phyloP scores from a whole-genome alignment of 495 filamentous ascomycete species.

The Bathelium albidoporum region DNA sequence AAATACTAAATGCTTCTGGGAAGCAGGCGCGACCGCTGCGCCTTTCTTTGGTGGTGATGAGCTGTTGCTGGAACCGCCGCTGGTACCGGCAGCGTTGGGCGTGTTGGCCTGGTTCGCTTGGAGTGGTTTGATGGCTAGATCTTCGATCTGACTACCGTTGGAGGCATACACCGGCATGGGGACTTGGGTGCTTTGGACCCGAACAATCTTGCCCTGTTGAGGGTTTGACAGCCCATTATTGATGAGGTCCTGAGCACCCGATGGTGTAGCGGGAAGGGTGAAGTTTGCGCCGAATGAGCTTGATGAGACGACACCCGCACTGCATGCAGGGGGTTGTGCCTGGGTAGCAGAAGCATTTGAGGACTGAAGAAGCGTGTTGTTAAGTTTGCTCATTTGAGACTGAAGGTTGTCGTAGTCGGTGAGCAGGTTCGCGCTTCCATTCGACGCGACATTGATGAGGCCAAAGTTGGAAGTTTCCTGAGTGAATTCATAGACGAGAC shows the following conservation, averaged over 20 bases:
- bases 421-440: conserved; percentile 53
- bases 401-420: conserved; percentile 68
- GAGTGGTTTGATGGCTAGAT: conserved; percentile 44
- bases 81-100: conserved; percentile 32
- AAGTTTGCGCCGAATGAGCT: conserved; percentile 63
- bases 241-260: conserved; percentile 45
- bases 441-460: conserved; percentile 57
- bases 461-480: conserved; percentile 67
- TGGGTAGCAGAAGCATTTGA: conserved; percentile 44
- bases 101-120: conserved; percentile 43
- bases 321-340: conserved; percentile 49
- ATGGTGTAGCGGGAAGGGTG: conserved; percentile 51
- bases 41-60: background rate
- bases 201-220: conserved; percentile 47
- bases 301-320: conserved; percentile 48
- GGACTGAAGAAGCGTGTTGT: conserved; percentile 53
- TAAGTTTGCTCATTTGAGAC: conserved; percentile 60
- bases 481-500: conserved; percentile 80
- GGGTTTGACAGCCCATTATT: conserved; percentile 45
- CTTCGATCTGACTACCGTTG: conserved; percentile 42
- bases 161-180: conserved; percentile 44
- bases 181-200: conserved; percentile 44
- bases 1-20: background rate
- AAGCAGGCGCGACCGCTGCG: background rate
- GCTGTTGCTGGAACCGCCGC: background rate